A percentile compares a stretch with the other conserved stretches of the same genome.
Evolutionary conservation across 495 filamentous ascomycete species (phyloP).

Genomic region (Podospora pseudocomata): DNA sequence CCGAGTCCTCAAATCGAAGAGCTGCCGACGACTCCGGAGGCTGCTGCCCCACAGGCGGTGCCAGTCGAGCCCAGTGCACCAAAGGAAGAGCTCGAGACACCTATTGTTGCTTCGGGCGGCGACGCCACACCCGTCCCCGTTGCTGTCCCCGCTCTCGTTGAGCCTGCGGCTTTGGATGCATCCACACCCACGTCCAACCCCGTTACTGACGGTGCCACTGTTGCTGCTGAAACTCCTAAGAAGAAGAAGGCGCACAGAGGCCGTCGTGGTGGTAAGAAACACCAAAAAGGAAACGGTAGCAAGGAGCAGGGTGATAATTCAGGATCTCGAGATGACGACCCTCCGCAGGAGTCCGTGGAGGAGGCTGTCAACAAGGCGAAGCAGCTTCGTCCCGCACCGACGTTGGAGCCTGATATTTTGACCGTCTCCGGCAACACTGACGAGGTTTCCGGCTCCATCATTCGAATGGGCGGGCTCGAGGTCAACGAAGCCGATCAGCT

Average conservation of each 20-base stretch:
- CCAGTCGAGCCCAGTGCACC: neutral
- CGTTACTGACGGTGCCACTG: constrained; percentile 34
- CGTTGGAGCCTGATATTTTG: constrained; percentile 56
- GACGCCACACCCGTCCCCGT: neutral
- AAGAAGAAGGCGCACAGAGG: constrained; percentile 84
- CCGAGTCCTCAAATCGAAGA: neutral
- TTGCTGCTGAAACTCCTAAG: constrained; percentile 37
- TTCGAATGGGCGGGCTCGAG: constrained; percentile 68
- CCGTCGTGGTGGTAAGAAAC: constrained; percentile 71
- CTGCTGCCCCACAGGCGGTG: neutral
- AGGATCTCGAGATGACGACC: constrained; percentile 41
- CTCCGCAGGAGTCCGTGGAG: constrained; percentile 38
- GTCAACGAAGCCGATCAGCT: constrained; percentile 71
- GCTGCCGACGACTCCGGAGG: neutral
- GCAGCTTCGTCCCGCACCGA: constrained; percentile 43
- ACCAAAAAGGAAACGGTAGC: constrained; percentile 51
- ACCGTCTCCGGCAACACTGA: constrained; percentile 46
- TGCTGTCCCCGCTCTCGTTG: neutral
- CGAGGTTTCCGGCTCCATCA: constrained; percentile 54
- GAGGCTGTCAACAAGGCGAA: constrained; percentile 45
- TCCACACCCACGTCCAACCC: constrained; percentile 6
- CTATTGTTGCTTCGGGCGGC: neutral
- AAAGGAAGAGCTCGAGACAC: constrained; percentile 1
- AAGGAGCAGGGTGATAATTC: constrained; percentile 40
- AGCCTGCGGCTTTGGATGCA: neutral